These are phyloP conservation scores for Verbena officinalis DNA, from an alignment of 257 asterid species.

Conservation along the genomic window DNA sequence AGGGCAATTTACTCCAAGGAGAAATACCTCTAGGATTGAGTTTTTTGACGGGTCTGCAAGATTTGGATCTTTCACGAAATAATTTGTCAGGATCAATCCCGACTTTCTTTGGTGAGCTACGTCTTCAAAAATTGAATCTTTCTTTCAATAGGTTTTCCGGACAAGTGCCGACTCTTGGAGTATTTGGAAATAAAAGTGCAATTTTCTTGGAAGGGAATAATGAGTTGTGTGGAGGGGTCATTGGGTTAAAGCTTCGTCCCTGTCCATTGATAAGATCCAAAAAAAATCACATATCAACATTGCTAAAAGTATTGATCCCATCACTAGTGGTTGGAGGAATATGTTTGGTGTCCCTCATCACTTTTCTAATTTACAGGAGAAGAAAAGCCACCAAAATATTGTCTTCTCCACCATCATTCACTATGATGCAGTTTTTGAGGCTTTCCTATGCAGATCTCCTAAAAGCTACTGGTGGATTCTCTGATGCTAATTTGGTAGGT, in stretches of 20 bases:
- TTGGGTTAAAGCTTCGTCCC: slow-evolving; percentile 7
- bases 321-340: not conserved
- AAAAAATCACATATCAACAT: too few relatives aligned
- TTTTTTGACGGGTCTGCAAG: slow-evolving; percentile 24
- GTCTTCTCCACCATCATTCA: not conserved
- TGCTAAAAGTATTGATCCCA: too few relatives aligned
- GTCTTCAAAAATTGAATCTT: slow-evolving; percentile 18
- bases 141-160: slow-evolving; percentile 32
- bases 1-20: slow-evolving; percentile 22
- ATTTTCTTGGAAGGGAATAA: slow-evolving; percentile 23
- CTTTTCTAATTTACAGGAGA: not conserved
- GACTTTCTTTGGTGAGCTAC: not conserved
- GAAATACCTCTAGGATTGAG: slow-evolving; percentile 23
- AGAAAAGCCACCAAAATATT: not conserved
- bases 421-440: slow-evolving; percentile 7
- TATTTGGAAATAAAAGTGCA: not conserved
- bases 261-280: slow-evolving; percentile 13
- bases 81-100: slow-evolving; percentile 34
- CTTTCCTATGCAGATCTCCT: slow-evolving; percentile 35
- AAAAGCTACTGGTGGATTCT: slow-evolving; percentile 35
- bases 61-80: slow-evolving; percentile 35
- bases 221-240: slow-evolving; percentile 27
- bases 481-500: slow-evolving; percentile 34
- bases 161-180: slow-evolving; percentile 13
- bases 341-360: not conserved